phyloP scores from a whole-genome alignment of 306 rosid genomes.

The Prunus mume region DNA sequence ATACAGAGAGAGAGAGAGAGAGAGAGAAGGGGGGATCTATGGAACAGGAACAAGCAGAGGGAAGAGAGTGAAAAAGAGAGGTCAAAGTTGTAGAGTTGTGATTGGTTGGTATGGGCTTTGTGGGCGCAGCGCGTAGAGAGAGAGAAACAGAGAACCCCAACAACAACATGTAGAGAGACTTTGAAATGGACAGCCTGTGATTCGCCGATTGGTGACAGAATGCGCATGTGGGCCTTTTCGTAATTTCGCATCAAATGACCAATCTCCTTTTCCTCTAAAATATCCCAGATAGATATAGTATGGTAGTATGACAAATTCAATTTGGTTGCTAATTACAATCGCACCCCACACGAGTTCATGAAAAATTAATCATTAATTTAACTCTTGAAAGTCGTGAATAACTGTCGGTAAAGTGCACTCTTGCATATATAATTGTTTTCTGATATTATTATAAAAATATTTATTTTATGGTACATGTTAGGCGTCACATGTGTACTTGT shows the following conservation, averaged over 20 bases:
- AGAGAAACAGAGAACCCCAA: constrained; percentile 10
- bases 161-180: not conserved
- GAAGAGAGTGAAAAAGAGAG: constrained; percentile 25
- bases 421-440: not conserved
- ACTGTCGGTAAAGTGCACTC: not conserved
- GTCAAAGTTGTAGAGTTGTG: constrained; percentile 63
- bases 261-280: not conserved
- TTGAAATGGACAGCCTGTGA: constrained; percentile 34
- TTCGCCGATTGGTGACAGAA: constrained; percentile 19
- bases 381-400: not conserved
- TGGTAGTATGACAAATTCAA: too few relatives aligned
- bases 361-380: not conserved
- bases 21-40: constrained; percentile 49
- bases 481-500: not conserved
- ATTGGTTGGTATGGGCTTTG: constrained; percentile 56
- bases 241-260: not conserved
- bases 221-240: constrained; percentile 16
- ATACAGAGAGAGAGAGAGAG: not conserved
- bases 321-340: not conserved
- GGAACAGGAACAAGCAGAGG: constrained; percentile 35
- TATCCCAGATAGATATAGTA: not conserved
- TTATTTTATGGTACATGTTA: not conserved
- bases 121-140: constrained; percentile 30
- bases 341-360: not conserved
- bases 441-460: not conserved